Conservation (phyloP, 495 filamentous ascomycete species). For the Tricharina praecox region DNA sequence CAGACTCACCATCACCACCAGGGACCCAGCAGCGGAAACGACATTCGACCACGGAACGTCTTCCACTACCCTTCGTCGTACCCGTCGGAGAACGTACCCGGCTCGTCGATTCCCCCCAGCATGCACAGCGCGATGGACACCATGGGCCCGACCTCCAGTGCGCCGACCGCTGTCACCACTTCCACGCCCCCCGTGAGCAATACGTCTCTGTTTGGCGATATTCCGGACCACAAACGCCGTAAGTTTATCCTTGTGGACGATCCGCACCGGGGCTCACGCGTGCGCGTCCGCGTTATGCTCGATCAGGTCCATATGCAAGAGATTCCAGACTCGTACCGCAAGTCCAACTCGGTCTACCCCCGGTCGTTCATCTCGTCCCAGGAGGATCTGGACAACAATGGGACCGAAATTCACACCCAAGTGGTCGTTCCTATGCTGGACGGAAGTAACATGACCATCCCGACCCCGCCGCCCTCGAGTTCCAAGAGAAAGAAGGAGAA, state of each 20-base stretch:
- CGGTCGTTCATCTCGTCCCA: conserved; percentile 66
- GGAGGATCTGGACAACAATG: conserved; percentile 39
- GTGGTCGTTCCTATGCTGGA: conserved; percentile 61
- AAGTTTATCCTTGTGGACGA: conserved; percentile 97
- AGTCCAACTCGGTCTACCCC: conserved; percentile 71
- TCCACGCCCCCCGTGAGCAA: conserved; percentile 30
- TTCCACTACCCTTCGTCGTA: conserved; percentile 60
- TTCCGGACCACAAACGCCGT: conserved; percentile 73
- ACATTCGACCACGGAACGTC: conserved; percentile 58
- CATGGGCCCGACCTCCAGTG: conserved; percentile 29
- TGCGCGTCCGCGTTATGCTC: conserved; percentile 73
- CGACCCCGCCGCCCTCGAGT: conserved; percentile 53
- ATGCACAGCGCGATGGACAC: conserved; percentile 50
- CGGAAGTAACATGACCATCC: conserved; percentile 47
- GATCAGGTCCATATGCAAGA: conserved; percentile 81
- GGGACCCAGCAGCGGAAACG: conserved; percentile 32
- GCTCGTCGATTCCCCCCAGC: conserved; percentile 52
- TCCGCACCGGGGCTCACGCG: conserved; percentile 52
- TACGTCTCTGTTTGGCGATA: conserved; percentile 60
- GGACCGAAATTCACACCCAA: conserved; percentile 36
- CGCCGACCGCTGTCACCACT: conserved; percentile 21
- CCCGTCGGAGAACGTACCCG: conserved; percentile 34
- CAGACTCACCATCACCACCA: conserved; percentile 29
- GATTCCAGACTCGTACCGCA: conserved; percentile 85
- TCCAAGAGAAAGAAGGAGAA: conserved; percentile 59